phyloP scores from a whole-genome alignment of 306 rosid species.

The Begonia masoniana region DNA sequence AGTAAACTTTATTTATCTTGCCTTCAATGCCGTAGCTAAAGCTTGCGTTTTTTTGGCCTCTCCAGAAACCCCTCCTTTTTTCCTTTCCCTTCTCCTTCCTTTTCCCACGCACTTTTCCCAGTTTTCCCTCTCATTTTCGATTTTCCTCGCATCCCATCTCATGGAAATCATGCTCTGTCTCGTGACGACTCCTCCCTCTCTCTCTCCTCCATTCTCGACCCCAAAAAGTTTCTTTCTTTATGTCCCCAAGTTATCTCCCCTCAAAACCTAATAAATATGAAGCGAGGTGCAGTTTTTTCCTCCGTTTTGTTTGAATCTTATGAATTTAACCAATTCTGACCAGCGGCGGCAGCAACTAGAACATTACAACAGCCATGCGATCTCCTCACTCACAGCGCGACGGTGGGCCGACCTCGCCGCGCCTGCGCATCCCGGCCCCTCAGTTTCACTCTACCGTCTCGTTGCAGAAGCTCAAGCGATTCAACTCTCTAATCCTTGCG shows the following conservation, averaged over 20 bases:
- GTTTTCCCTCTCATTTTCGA: conserved; percentile 13
- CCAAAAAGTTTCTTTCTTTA: conserved; percentile 9
- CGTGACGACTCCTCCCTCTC: conserved; percentile 24
- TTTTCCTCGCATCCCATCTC: not conserved
- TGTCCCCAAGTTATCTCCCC: not conserved
- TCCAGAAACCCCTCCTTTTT: not conserved
- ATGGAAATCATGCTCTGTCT: conserved; percentile 23
- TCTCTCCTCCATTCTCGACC: not conserved
- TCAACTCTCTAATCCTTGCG: conserved; percentile 62
- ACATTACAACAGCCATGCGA: conserved; percentile 28
- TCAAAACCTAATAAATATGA: not conserved
- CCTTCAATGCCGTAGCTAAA: too few relatives aligned
- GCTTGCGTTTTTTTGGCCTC: conserved; percentile 1
- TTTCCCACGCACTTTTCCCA: conserved; percentile 8
- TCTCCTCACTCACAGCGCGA: conserved; percentile 53
- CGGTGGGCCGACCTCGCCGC: conserved; percentile 40
- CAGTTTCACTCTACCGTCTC: conserved; percentile 83
- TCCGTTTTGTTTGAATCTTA: conserved; percentile 5
- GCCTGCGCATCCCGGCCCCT: conserved; percentile 12
- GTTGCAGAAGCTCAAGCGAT: conserved; percentile 75
- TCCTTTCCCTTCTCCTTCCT: conserved; percentile 6
- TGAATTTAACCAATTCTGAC: conserved; percentile 7
- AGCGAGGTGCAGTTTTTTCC: not conserved
- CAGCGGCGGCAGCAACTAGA: not conserved
- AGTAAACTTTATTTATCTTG: too few relatives aligned